These are phyloP conservation scores for Thielaviopsis cerberus DNA, from an alignment of 2,329 filamentous ascomycete species.

Conservation along the genomic window DNA sequence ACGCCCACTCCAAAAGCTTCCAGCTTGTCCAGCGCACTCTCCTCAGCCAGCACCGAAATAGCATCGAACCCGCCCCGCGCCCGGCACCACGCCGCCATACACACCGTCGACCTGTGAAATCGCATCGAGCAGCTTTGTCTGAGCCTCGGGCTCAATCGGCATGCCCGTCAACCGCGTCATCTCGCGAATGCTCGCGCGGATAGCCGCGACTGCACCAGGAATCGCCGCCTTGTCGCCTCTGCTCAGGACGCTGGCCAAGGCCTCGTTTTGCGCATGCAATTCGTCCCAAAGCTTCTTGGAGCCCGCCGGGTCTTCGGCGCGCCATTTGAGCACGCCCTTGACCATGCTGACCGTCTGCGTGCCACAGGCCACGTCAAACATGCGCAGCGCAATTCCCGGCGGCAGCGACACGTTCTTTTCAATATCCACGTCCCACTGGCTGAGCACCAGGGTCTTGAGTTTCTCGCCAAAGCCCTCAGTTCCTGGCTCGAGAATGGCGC, in stretches of 20 bases:
- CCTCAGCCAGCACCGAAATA: slow-evolving; percentile 58
- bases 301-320: slow-evolving; percentile 41
- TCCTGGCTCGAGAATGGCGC: slow-evolving; percentile 46
- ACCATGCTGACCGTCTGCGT: slow-evolving; percentile 92
- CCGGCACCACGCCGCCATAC: slow-evolving; percentile 78
- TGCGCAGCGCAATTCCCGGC: slow-evolving; percentile 54
- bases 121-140: slow-evolving; percentile 69
- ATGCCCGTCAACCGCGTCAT: slow-evolving; percentile 62
- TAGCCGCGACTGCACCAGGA: slow-evolving; percentile 27
- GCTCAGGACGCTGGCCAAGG: slow-evolving; percentile 45
- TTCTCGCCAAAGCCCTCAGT: slow-evolving; percentile 45
- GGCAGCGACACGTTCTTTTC: slow-evolving; percentile 41
- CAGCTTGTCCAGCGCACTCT: slow-evolving; percentile 47
- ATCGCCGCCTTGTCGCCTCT: slow-evolving; percentile 27
- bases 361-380: slow-evolving; percentile 93
- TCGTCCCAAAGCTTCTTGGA: slow-evolving; percentile 49
- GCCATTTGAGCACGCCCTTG: slow-evolving; percentile 74
- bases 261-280: slow-evolving; percentile 57
- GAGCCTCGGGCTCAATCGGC: slow-evolving; percentile 72
- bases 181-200: slow-evolving; percentile 46
- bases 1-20: slow-evolving; percentile 44
- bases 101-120: slow-evolving; percentile 57
- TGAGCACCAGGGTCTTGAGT: slow-evolving; percentile 43
- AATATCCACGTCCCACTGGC: slow-evolving; percentile 64
- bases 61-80: slow-evolving; percentile 90